These are phyloP conservation scores for Phaffia tasmanica DNA, from an alignment of 768 basidiomycete species.

Conservation along the genomic window DNA sequence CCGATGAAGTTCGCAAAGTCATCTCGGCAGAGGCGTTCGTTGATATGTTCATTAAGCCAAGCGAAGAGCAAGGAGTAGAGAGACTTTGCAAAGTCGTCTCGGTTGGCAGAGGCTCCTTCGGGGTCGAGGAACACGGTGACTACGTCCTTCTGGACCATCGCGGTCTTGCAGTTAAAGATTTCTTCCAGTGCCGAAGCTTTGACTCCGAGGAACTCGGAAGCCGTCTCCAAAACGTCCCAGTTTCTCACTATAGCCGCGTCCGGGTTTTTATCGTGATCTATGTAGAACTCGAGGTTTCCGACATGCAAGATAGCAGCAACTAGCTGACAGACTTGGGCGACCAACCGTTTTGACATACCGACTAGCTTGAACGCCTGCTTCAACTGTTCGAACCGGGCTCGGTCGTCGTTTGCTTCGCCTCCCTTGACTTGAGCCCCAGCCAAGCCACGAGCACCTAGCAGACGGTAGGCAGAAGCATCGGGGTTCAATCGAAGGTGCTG, in stretches of 20 bases:
- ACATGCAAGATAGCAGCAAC: conserved; percentile 91
- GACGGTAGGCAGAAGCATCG: conserved; percentile 62
- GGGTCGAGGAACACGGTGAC: conserved; percentile 93
- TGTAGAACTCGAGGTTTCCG: conserved; percentile 84
- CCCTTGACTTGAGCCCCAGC: conserved; percentile 35
- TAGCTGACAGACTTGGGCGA: conserved; percentile 90
- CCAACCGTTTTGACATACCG: conserved; percentile 82
- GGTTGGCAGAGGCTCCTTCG: conserved; percentile 81
- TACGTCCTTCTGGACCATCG: conserved; percentile 87
- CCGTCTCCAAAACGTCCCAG: conserved; percentile 63
- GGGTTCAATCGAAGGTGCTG: conserved; percentile 75
- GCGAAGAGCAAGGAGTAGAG: conserved; percentile 89
- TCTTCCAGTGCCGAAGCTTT: conserved; percentile 59
- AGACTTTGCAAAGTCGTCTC: conserved; percentile 86
- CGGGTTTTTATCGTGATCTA: conserved; percentile 71
- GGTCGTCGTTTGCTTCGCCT: conserved; percentile 51
- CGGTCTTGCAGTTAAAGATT: conserved; percentile 79
- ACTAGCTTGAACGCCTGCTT: conserved; percentile 87
- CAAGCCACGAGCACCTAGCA: conserved; percentile 53
- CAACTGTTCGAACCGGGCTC: conserved; percentile 79
- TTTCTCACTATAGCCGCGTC: conserved; percentile 90
- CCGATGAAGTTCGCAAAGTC: conserved; percentile 76
- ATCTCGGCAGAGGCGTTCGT: conserved; percentile 85
- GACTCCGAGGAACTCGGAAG: conserved; percentile 85
- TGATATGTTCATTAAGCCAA: conserved; percentile 93